Evolutionary conservation across 495 filamentous ascomycete species (phyloP).

Genomic region (Lophiotrema nucula): DNA sequence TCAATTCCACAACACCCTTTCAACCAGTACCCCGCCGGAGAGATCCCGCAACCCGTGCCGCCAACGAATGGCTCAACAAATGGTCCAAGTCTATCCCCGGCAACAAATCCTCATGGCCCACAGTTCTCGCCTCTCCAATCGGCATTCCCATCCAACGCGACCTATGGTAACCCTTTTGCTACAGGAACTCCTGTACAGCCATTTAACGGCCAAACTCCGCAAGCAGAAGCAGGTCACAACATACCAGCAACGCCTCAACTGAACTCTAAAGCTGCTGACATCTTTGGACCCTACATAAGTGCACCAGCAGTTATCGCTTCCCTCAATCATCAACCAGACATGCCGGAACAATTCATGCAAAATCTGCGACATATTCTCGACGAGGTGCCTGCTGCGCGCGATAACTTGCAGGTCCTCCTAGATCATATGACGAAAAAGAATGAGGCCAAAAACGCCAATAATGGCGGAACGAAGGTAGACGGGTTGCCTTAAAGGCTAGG

Average conservation of each 20-base stretch:
- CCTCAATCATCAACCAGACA: slow-evolving; percentile 26
- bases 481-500: too few species aligned
- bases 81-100: slow-evolving; percentile 9
- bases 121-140: slow-evolving; percentile 14
- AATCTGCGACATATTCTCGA: slow-evolving; percentile 38
- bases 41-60: slow-evolving; percentile 3
- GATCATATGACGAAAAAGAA: slow-evolving; percentile 16
- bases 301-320: slow-evolving; percentile 33
- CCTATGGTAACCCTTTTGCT: slow-evolving; percentile 8
- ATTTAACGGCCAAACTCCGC: slow-evolving; percentile 1
- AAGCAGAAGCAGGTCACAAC: background rate
- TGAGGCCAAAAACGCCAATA: too few species aligned
- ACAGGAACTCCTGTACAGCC: background rate
- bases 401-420: slow-evolving; percentile 32
- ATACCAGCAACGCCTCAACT: slow-evolving; percentile 1
- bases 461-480: too few species aligned
- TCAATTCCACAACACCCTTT: slow-evolving; percentile 47
- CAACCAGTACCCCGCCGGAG: background rate
- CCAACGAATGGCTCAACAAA: slow-evolving; percentile 5
- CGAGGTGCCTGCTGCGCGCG: slow-evolving; percentile 30
- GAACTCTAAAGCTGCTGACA: slow-evolving; percentile 27
- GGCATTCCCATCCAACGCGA: slow-evolving; percentile 5
- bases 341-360: slow-evolving; percentile 28
- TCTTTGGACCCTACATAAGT: slow-evolving; percentile 35
- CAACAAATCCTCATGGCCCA: slow-evolving; percentile 16